phyloP scores from a whole-genome alignment of 192 early-diverging fungal genomes.

The Thamnidium elegans region DNA sequence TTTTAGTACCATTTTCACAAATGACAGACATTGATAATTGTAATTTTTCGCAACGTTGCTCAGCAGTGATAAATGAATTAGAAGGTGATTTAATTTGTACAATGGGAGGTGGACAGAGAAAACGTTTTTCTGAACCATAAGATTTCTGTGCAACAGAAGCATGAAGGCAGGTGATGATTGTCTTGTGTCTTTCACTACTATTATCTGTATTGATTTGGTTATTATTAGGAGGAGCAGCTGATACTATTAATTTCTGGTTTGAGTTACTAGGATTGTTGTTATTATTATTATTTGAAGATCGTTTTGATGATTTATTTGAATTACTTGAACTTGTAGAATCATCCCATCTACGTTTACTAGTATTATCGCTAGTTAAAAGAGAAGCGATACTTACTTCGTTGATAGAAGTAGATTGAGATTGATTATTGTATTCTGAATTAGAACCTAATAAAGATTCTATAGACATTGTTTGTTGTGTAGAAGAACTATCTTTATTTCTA shows the following conservation, averaged over 20 bases:
- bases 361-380: neutral
- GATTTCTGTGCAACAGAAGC: constrained; percentile 90
- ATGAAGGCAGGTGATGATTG: constrained; percentile 78
- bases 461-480: constrained; percentile 22
- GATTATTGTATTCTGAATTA: neutral
- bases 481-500: neutral
- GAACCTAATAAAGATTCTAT: constrained; percentile 20
- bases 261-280: neutral
- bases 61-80: neutral
- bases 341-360: neutral
- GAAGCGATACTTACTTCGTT: neutral
- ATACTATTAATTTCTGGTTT: neutral
- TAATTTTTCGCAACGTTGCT: constrained; percentile 34
- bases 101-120: constrained; percentile 74
- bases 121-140: constrained; percentile 89
- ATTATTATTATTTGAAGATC: neutral
- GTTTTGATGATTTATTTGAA: neutral
- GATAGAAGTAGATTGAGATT: neutral
- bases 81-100: constrained; percentile 55
- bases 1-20: constrained; percentile 31
- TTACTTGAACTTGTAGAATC: neutral
- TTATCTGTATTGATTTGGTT: neutral
- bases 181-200: constrained; percentile 41
- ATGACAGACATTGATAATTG: constrained; percentile 62
- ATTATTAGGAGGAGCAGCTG: constrained; percentile 5